Evolutionary conservation across 352 stramenopile genomes (phyloP).

Genomic region (Aphanomyces cochlioides): DNA sequence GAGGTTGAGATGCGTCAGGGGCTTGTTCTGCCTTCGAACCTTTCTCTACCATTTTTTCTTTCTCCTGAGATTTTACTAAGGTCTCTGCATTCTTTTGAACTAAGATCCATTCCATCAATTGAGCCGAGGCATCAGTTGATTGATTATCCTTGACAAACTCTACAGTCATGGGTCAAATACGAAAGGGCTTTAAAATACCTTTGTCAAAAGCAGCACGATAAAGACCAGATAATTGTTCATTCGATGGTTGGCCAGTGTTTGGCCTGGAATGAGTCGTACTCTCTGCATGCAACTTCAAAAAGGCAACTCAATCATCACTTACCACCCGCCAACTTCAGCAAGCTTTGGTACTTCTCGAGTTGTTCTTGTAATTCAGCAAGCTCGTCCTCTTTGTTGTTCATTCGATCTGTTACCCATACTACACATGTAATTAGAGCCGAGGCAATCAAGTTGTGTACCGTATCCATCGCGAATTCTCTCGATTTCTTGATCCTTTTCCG

Average conservation of each 20-base stretch:
- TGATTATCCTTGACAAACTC: not conserved
- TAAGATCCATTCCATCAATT: constrained; percentile 20
- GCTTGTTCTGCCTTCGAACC: too few relatives aligned
- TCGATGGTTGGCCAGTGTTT: not conserved
- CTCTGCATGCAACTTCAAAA: constrained; percentile 1
- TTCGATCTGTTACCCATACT: constrained; percentile 86
- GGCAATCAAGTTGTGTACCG: constrained; percentile 41
- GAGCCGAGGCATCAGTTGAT: not conserved
- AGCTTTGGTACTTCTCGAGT: constrained; percentile 74
- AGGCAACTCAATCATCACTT: not conserved
- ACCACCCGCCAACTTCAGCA: constrained; percentile 37
- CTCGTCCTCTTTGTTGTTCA: constrained; percentile 87
- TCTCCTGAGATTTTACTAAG: too few relatives aligned
- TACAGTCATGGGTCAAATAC: constrained; percentile 10
- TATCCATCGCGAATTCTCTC: constrained; percentile 84
- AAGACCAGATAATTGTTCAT: not conserved
- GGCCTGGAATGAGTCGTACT: not conserved
- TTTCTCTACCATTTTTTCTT: too few relatives aligned
- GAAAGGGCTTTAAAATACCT: constrained; percentile 5
- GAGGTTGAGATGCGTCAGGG: too few relatives aligned
- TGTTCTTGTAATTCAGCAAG: constrained; percentile 80
- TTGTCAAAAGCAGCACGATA: constrained; percentile 25
- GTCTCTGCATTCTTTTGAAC: not conserved
- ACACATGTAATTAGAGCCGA: not conserved
- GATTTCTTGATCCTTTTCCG: constrained; percentile 85